These are phyloP conservation scores for Sclerotinia spermophila DNA, from an alignment of 2,329 filamentous ascomycete species.

Conservation along the genomic window DNA sequence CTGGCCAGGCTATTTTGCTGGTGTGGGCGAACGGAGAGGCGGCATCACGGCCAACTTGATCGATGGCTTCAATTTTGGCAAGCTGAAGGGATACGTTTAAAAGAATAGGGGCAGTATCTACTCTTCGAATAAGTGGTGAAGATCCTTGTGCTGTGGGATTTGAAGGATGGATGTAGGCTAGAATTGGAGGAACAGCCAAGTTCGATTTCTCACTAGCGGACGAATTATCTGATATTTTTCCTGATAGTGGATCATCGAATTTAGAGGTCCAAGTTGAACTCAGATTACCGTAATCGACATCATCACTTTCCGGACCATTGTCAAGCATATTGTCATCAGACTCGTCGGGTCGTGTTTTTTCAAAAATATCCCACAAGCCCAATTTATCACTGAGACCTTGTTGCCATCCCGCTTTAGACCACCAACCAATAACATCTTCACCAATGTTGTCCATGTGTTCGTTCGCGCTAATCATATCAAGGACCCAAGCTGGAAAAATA, in stretches of 20 bases:
- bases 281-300: slow-evolving; percentile 32
- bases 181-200: slow-evolving; percentile 64
- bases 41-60: slow-evolving; percentile 55
- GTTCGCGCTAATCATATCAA: slow-evolving; percentile 77
- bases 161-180: slow-evolving; percentile 74
- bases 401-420: slow-evolving; percentile 94
- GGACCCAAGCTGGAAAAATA: slow-evolving; percentile 86
- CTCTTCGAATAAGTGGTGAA: slow-evolving; percentile 72
- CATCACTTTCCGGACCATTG: slow-evolving; percentile 31
- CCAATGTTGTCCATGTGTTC: slow-evolving; percentile 81
- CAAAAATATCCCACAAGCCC: slow-evolving; percentile 63
- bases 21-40: slow-evolving; percentile 73
- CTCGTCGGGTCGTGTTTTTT: slow-evolving; percentile 42
- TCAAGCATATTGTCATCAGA: slow-evolving; percentile 36
- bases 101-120: slow-evolving; percentile 81
- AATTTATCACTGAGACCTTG: slow-evolving; percentile 74
- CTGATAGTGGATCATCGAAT: slow-evolving; percentile 13
- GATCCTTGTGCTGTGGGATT: slow-evolving; percentile 39
- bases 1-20: slow-evolving; percentile 77
- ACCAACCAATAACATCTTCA: slow-evolving; percentile 91
- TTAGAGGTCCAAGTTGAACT: slow-evolving; percentile 37
- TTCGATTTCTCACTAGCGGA: slow-evolving; percentile 24
- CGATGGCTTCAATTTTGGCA: slow-evolving; percentile 73
- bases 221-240: not conserved
- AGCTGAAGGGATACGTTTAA: slow-evolving; percentile 79